Base-by-base conservation (phyloP, 805 yeast species). In the Lipomyces sp. region DNA sequence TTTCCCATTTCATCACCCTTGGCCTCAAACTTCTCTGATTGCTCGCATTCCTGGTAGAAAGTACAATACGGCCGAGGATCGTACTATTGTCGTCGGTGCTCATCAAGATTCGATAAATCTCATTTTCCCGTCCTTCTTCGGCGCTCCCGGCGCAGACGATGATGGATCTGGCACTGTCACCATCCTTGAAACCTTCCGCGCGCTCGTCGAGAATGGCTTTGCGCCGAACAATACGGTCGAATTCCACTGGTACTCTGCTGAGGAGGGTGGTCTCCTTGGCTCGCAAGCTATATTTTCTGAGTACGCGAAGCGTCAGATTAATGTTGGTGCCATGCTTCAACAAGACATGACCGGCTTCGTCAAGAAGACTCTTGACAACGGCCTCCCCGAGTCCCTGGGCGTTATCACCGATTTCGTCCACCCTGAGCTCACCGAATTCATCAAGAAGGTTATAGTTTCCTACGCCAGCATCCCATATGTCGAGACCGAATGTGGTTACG, bases 141-240 rank as follows among this genome's bases (percentile, higher is more conserved):
- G 86, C 32, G 91, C 97, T 0, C 97, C 97, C 1, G 98, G 98
- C 2, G 98, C 97, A 2, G 98, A 94, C 75, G 98, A 94, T 75
- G 90, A 93, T 77, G 96, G 97, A 1, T 86, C 93, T 2, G 98
- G 98, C 8, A 88, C 93, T 3, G 87, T 89, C 3, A 88, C 96
- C 2, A 84, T 85, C 39, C 77, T 92, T 63, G 96, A 92, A 76
- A 86, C 92, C 0, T 83, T 92, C 72, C 83, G 95, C 70, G 77
- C 90, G 15, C 78, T 91, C 34, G 77, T 84, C 6, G 80, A 78
- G 45, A 69, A 77, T 32, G 79, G 80, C 0, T 82, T 83, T 71
- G 73, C 78, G 65, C 92, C 93, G 13, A 78, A 83, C 54, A 90
- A 92, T 77, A 86, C 96, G 0, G 78, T 94, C 24, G 97, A 94